Percentiles rank a stretch among this genome's conserved stretches.
phyloP scores from a whole-genome alignment of 495 filamentous ascomycete species.

The Aspergillus cavernicola region DNA sequence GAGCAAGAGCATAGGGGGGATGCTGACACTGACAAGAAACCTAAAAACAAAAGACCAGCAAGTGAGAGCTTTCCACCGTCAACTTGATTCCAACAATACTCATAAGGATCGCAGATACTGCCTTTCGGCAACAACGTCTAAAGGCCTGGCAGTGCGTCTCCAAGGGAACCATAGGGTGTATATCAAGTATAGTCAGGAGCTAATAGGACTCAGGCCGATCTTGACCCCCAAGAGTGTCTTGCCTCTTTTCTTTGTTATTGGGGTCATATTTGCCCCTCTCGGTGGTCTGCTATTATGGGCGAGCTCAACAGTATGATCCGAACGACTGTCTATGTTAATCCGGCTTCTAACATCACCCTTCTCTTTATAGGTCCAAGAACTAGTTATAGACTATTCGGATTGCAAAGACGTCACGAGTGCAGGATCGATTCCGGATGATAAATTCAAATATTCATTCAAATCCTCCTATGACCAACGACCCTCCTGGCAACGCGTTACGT shows the following conservation, averaged over 20 bases:
- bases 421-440: slow-evolving; percentile 40
- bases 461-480: slow-evolving; percentile 26
- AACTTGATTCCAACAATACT: slow-evolving; percentile 9
- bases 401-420: slow-evolving; percentile 53
- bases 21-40: slow-evolving; percentile 61
- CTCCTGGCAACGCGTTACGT: slow-evolving; percentile 33
- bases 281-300: slow-evolving; percentile 82
- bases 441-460: slow-evolving; percentile 66
- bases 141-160: slow-evolving; percentile 87
- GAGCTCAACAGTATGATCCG: slow-evolving; percentile 58
- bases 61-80: slow-evolving; percentile 50
- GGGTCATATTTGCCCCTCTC: slow-evolving; percentile 83
- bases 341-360: slow-evolving; percentile 13
- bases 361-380: slow-evolving; percentile 71
- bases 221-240: slow-evolving; percentile 90
- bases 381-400: slow-evolving; percentile 83
- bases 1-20: slow-evolving; percentile 43
- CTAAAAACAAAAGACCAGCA: slow-evolving; percentile 79
- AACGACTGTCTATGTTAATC: neutral
- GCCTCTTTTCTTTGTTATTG: slow-evolving; percentile 82
- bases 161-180: neutral
- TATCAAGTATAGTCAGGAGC: slow-evolving; percentile 1
- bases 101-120: slow-evolving; percentile 60
- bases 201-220: slow-evolving; percentile 60
- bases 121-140: slow-evolving; percentile 85